These are phyloP conservation scores for Wickerhamomyces canadensis DNA, from an alignment of 805 yeast genomes.

Conservation along the genomic window DNA sequence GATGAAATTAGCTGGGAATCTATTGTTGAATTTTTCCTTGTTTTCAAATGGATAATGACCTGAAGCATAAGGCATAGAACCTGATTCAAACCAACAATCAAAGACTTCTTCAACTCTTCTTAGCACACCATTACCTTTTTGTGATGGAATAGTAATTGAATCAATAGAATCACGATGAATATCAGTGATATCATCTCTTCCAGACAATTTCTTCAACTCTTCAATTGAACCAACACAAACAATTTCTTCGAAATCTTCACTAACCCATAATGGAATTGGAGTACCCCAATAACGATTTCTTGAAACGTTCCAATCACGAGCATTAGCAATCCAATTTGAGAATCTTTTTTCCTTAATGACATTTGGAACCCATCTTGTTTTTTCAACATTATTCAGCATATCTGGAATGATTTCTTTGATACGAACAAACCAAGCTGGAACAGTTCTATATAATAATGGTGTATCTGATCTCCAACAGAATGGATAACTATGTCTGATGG, in stretches of 20 bases:
- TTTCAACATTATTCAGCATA: slow-evolving; percentile 79
- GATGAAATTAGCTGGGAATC: slow-evolving; percentile 96
- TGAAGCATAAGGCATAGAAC: slow-evolving; percentile 98
- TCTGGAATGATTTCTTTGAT: slow-evolving; percentile 82
- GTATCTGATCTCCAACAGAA: slow-evolving; percentile 99
- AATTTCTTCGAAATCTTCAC: slow-evolving; percentile 87
- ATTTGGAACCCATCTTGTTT: slow-evolving; percentile 92
- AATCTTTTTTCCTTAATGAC: slow-evolving; percentile 91
- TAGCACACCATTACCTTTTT: slow-evolving; percentile 79
- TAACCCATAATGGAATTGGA: slow-evolving; percentile 96
- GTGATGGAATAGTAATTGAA: slow-evolving; percentile 87
- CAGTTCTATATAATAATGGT: slow-evolving; percentile 91
- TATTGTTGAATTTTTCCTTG: slow-evolving; percentile 57
- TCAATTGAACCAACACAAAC: slow-evolving; percentile 90
- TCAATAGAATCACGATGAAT: slow-evolving; percentile 93
- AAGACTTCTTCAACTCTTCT: slow-evolving; percentile 95
- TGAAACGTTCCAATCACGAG: slow-evolving; percentile 98
- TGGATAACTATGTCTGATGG: slow-evolving; percentile 94
- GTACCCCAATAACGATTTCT: slow-evolving; percentile 99
- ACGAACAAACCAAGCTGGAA: slow-evolving; percentile 98
- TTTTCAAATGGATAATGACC: slow-evolving; percentile 95
- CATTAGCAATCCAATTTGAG: slow-evolving; percentile 96
- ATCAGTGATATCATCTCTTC: slow-evolving; percentile 76
- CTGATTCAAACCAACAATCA: slow-evolving; percentile 99
- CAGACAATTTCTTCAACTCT: slow-evolving; percentile 81